These are phyloP conservation scores for Phycomyces nitens DNA, from an alignment of 192 early-diverging fungal species.

Conservation along the genomic window DNA sequence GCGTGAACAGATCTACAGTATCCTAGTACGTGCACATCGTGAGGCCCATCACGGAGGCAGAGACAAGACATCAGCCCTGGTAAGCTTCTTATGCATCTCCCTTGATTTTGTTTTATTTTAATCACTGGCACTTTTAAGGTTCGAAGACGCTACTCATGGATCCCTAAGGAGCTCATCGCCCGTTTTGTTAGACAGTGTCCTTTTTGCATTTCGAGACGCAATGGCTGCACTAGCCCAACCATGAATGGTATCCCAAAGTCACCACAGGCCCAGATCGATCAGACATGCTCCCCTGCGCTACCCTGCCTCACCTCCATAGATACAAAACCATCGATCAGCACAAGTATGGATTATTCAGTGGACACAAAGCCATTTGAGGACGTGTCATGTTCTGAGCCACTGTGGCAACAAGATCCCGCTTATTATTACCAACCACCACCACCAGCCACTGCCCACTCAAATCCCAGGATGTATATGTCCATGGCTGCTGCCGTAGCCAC, in stretches of 20 bases:
- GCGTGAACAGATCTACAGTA: constrained; percentile 43
- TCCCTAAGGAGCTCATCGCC: constrained; percentile 31
- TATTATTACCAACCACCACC: constrained; percentile 1
- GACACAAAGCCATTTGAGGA: constrained; percentile 7
- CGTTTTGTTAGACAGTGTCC: constrained; percentile 32
- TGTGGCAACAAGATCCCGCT: background rate
- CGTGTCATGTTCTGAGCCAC: background rate
- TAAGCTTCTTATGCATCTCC: constrained; percentile 6
- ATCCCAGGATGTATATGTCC: constrained; percentile 4
- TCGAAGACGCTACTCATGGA: constrained; percentile 31
- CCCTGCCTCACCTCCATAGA: background rate
- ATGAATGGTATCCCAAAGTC: background rate
- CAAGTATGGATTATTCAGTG: background rate
- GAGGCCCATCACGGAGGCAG: constrained; percentile 49
- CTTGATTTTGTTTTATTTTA: constrained; percentile 1
- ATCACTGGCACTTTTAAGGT: constrained; percentile 15
- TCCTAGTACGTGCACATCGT: constrained; percentile 41
- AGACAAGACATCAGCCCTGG: constrained; percentile 52
- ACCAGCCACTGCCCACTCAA: background rate
- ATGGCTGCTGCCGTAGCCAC: constrained; percentile 21
- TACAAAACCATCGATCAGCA: background rate
- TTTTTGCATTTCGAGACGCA: constrained; percentile 32
- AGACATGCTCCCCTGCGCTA: background rate
- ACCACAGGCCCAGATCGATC: background rate
- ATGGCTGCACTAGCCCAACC: constrained; percentile 17